Conservation (phyloP, 176 grass and related monocot species). For the sorghum (Sorghum bicolor) region DNA sequence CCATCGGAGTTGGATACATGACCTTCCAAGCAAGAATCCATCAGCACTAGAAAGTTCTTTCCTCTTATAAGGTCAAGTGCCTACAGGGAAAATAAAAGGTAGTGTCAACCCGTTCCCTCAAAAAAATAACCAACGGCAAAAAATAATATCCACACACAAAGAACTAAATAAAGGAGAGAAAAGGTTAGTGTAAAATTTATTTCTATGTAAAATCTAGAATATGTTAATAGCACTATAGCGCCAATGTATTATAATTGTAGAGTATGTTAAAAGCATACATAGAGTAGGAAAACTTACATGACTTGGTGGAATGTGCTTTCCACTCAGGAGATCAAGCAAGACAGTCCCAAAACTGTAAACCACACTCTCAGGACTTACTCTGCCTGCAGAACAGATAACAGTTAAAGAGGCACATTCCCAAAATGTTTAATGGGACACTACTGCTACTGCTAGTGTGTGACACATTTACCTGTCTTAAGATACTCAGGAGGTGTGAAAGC, state of each 20-base stretch:
- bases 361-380: constrained; percentile 89
- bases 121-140: background rate
- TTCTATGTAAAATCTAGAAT: background rate
- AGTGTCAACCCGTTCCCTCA: background rate
- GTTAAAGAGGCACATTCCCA: background rate
- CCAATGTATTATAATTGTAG: background rate
- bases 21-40: constrained; percentile 92
- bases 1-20: constrained; percentile 79
- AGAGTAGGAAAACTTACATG: constrained; percentile 53
- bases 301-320: constrained; percentile 90
- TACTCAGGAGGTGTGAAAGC: constrained; percentile 93
- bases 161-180: background rate
- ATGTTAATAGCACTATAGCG: background rate
- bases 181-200: background rate
- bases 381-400: constrained; percentile 51
- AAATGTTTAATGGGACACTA: background rate
- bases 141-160: background rate
- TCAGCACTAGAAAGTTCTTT: constrained; percentile 61
- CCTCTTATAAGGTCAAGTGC: constrained; percentile 84
- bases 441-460: background rate
- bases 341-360: constrained; percentile 90
- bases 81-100: constrained; percentile 32
- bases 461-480: constrained; percentile 65
- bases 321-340: constrained; percentile 92
- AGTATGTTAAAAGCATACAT: background rate